Evolutionary conservation across 352 stramenopile species (phyloP).

Genomic region (Thraustochytrium sp.): DNA sequence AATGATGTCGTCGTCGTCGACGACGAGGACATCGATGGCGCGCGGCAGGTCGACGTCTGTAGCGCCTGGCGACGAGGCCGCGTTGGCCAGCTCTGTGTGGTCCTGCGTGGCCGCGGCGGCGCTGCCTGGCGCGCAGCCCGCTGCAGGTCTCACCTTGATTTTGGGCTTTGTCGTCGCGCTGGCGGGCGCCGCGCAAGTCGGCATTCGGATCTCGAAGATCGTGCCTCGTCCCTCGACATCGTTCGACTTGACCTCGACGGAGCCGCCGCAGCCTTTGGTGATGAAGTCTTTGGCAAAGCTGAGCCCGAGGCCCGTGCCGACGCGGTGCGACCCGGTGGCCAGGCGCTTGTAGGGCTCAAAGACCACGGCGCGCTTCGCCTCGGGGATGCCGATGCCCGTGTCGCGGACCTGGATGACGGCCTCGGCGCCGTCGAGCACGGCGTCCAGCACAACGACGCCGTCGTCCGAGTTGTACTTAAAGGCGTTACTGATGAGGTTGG

Average conservation of each 20-base stretch:
- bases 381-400: background rate
- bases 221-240: background rate
- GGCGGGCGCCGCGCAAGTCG: too few species aligned
- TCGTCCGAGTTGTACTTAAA: constrained; percentile 1
- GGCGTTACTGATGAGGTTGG: constrained; percentile 14
- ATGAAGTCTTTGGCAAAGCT: constrained; percentile 33
- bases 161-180: too few species aligned
- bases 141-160: too few species aligned
- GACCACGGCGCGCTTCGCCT: constrained; percentile 1
- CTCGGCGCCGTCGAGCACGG: background rate
- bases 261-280: background rate
- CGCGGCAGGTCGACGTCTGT: background rate
- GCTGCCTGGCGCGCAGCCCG: too few species aligned
- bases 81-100: too few species aligned
- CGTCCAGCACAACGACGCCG: background rate
- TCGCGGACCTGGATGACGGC: background rate
- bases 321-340: background rate
- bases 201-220: background rate
- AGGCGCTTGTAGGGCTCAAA: constrained; percentile 31
- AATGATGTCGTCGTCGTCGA: constrained; percentile 26
- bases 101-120: background rate
- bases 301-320: background rate
- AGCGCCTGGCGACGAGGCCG: background rate
- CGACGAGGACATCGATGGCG: background rate
- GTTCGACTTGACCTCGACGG: background rate